Base-by-base conservation (phyloP, 75 land plant genomes). In the Pinus taeda region DNA sequence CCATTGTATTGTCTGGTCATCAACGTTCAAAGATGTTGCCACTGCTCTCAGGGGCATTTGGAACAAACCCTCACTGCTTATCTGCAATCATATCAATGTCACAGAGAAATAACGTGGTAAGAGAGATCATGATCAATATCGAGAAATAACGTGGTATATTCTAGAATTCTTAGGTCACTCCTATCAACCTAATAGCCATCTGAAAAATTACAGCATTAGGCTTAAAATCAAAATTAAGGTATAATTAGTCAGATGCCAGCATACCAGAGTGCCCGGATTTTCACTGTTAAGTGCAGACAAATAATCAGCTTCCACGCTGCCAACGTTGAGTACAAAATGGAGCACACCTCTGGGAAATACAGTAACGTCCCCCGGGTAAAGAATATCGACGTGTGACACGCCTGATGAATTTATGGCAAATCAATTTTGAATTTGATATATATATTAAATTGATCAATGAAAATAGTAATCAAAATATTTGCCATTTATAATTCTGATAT, bases 241-340 rank as follows among this genome's bases (percentile, higher is more conserved):
- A 45, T 45, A 45, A 0, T 45, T 45, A 1, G 53, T 45, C 8
- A 0, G 53, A 8, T 45, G 9, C 53, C 7, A 1, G 11, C 57
- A 4, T 78, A 78, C 79, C 26, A 78, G 58, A 53, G 66, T 77
- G 20, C 81, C 81, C 14, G 81, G 79, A n/a, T 79, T 60, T 59
- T 79, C 70, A 29, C 81, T 79, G 62, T 79, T 79, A 21, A 79
- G 62, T 36, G 81, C 81, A 0, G 81, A 79, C 33, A 79, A 57
- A 49, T 74, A 79, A 0, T 57, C 36, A 37, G 81, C 81, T 77
- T 36, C 56, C 49, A 77, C 57, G 24, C 24, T 13, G 2, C 81
- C 81, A 7, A 79, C 79, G 39, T 79, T 79, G 53, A 79, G 80
- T 57, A 59, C 81, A 45, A 79, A 79, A 49, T 79, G 81, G 42